A percentile compares a stretch with the other conserved stretches of the same genome.
These are phyloP conservation scores for Psilocybe cubensis DNA, from an alignment of 768 basidiomycete species.

Conservation along the genomic window DNA sequence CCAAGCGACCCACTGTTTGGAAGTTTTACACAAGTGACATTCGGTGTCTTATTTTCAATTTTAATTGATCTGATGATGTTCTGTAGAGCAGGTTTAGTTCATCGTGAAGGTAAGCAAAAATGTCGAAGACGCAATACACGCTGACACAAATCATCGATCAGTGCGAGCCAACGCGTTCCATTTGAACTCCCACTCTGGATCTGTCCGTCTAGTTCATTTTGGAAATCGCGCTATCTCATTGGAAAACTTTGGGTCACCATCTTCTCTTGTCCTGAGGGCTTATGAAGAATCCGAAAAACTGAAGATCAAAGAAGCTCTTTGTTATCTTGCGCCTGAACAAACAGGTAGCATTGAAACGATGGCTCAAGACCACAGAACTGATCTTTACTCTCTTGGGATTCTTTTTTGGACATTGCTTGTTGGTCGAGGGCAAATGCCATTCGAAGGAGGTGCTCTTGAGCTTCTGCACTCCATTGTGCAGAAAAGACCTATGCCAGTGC, in stretches of 20 bases:
- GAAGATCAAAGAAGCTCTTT: conserved; percentile 76
- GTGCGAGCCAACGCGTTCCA: conserved; percentile 81
- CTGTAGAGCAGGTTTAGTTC: conserved; percentile 61
- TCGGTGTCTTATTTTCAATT: no score
- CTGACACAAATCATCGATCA: conserved; percentile 22
- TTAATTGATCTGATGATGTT: no score
- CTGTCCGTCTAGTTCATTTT: conserved; percentile 73
- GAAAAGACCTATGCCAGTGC: conserved; percentile 74
- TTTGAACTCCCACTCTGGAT: conserved; percentile 68
- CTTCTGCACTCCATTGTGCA: conserved; percentile 73
- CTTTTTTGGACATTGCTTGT: conserved; percentile 79
- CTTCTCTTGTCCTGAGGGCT: conserved; percentile 63
- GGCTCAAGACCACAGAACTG: conserved; percentile 73
- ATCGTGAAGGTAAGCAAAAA: conserved; percentile 60
- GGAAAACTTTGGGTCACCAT: conserved; percentile 73
- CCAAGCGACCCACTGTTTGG: conserved; percentile 73
- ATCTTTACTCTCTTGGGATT: conserved; percentile 74
- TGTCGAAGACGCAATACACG: not conserved
- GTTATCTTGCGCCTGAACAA: conserved; percentile 78
- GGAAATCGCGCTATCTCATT: conserved; percentile 76
- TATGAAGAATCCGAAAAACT: conserved; percentile 65
- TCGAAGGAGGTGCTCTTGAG: conserved; percentile 64
- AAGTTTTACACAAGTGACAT: conserved; percentile 62
- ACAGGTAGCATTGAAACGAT: conserved; percentile 75
- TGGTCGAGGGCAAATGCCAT: conserved; percentile 66